phyloP scores from a whole-genome alignment of 2,329 filamentous ascomycete species.

The Helotiales sp. region DNA sequence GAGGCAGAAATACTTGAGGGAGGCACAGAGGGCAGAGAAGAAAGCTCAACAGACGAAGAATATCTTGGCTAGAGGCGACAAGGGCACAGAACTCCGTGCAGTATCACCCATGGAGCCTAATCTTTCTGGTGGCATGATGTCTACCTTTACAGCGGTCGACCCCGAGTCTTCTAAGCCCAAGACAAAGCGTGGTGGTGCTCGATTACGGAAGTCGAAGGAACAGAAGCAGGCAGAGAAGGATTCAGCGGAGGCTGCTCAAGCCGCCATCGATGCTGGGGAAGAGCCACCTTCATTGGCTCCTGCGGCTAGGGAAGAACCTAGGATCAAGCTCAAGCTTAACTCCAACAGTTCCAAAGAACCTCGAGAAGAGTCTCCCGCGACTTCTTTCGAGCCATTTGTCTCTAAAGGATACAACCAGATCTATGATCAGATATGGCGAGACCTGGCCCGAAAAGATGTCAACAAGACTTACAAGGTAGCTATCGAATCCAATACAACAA shows the following conservation, averaged over 20 bases:
- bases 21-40: conserved; percentile 87
- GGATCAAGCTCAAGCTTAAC: conserved; percentile 62
- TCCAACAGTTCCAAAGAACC: conserved; percentile 43
- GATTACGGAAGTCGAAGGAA: conserved; percentile 89
- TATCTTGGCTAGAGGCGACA: conserved; percentile 83
- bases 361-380: conserved; percentile 44
- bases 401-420: conserved; percentile 96
- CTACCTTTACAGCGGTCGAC: conserved; percentile 68
- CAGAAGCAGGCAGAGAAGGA: conserved; percentile 80
- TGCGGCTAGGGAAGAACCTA: conserved; percentile 36
- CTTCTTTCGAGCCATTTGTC: conserved; percentile 57
- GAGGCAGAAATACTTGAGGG: conserved; percentile 75
- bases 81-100: conserved; percentile 67
- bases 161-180: conserved; percentile 51
- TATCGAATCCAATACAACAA: conserved; percentile 79
- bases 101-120: conserved; percentile 74
- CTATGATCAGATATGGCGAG: conserved; percentile 95
- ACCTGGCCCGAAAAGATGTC: conserved; percentile 90
- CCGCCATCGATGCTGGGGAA: conserved; percentile 76
- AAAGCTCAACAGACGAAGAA: conserved; percentile 90
- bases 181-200: conserved; percentile 50
- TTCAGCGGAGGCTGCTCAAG: conserved; percentile 84
- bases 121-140: conserved; percentile 81
- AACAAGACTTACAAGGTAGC: conserved; percentile 91
- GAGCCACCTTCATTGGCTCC: conserved; percentile 63